These are phyloP conservation scores for Papiliotrema flavescens DNA, from an alignment of 1,284 basidiomycete genomes.

Conservation along the genomic window DNA sequence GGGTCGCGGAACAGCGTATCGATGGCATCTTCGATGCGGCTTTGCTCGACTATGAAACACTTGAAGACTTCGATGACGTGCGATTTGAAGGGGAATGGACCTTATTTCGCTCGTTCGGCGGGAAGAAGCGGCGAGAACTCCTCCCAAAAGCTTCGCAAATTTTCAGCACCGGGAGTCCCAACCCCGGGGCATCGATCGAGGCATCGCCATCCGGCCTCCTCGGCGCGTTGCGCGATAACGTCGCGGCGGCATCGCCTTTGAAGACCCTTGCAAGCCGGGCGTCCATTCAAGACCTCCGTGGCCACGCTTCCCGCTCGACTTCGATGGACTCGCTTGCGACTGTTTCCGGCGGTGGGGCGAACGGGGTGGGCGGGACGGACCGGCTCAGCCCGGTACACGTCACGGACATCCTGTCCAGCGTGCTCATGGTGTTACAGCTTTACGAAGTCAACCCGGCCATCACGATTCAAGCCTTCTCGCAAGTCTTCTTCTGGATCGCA, in stretches of 20 bases:
- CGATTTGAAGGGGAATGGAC: conserved; percentile 97
- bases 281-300: conserved; percentile 31
- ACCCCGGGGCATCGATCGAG: conserved; percentile 3
- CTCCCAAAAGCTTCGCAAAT: conserved; percentile 44
- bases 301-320: conserved; percentile 8
- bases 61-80: conserved; percentile 72
- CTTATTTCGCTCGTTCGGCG: conserved; percentile 68
- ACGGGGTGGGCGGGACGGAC: background rate
- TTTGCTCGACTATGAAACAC: conserved; percentile 76
- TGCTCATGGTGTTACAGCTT: conserved; percentile 77
- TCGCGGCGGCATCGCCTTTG: conserved; percentile 8
- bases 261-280: conserved; percentile 16
- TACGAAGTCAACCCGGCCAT: conserved; percentile 90
- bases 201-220: conserved; percentile 18
- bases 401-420: conserved; percentile 77
- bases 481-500: conserved; percentile 58
- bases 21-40: conserved; percentile 80
- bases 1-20: conserved; percentile 82
- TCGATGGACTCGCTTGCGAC: conserved; percentile 17
- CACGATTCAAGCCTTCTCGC: conserved; percentile 87
- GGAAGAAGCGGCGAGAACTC: conserved; percentile 59
- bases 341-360: background rate
- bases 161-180: conserved; percentile 26
- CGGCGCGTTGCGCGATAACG: conserved; percentile 14
- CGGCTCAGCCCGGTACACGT: conserved; percentile 58